Evolutionary conservation across 495 filamentous ascomycete species (phyloP).

Genomic region (Parachaetomium inaequale): DNA sequence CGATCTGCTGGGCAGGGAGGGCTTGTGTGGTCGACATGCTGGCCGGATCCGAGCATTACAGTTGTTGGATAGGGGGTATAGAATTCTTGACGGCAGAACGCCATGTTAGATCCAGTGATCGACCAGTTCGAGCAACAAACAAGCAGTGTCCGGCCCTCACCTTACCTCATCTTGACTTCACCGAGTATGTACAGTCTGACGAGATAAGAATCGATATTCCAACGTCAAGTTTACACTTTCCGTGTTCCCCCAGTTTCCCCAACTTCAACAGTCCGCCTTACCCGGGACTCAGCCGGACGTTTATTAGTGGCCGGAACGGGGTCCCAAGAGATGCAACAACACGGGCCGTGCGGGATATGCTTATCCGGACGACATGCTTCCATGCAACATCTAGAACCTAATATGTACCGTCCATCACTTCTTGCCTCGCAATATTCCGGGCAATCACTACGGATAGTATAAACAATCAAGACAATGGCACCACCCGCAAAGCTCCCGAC

Average conservation of each 20-base stretch:
- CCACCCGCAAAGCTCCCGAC: slow-evolving; percentile 29
- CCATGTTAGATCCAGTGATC: too few relatives aligned
- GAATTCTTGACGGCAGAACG: too few relatives aligned
- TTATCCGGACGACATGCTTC: background rate
- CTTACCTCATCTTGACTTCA: too few relatives aligned
- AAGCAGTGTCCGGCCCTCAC: too few relatives aligned
- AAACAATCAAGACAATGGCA: slow-evolving; percentile 20
- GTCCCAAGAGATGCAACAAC: background rate
- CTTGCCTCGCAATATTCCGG: background rate
- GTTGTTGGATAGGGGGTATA: too few relatives aligned
- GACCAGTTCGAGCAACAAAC: too few relatives aligned
- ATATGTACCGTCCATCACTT: background rate
- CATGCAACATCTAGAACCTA: background rate
- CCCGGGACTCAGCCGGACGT: background rate
- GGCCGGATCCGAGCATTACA: too few relatives aligned
- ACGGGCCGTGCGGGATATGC: background rate
- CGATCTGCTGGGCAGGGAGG: too few relatives aligned
- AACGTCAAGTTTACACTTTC: background rate
- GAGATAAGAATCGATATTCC: too few relatives aligned
- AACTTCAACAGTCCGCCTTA: too few relatives aligned
- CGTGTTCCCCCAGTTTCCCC: background rate
- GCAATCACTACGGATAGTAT: background rate
- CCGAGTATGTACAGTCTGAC: too few relatives aligned
- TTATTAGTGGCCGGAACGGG: slow-evolving; percentile 1
- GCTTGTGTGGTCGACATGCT: too few relatives aligned